phyloP scores from a whole-genome alignment of 495 filamentous ascomycete species.

The Venustampulla echinocandica region DNA sequence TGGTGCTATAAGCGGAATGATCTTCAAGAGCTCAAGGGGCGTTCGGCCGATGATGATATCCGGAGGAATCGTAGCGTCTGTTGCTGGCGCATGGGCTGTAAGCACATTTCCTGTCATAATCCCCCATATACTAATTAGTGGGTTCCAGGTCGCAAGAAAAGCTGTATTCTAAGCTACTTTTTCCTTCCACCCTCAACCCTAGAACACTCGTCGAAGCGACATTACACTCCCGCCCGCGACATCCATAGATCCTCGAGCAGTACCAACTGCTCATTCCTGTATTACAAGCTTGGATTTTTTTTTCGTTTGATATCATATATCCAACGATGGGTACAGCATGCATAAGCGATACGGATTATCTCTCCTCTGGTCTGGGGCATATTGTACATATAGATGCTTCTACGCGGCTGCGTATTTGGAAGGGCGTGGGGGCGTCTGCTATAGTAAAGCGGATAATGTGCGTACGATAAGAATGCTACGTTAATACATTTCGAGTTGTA shows the following conservation, averaged over 20 bases:
- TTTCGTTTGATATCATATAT: constrained; percentile 22
- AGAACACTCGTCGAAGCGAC: not conserved
- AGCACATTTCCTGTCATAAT: constrained; percentile 26
- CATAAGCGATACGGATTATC: constrained; percentile 27
- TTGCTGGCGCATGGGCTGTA: constrained; percentile 87
- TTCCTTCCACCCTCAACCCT: not conserved
- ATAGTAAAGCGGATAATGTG: constrained; percentile 9
- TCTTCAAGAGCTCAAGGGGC: constrained; percentile 93
- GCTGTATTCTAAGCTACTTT: constrained; percentile 39
- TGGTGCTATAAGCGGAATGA: constrained; percentile 77
- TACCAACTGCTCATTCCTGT: constrained; percentile 13
- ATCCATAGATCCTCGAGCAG: constrained; percentile 2
- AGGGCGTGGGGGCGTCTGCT: constrained; percentile 14
- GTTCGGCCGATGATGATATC: constrained; percentile 88
- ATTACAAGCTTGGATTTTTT: constrained; percentile 15
- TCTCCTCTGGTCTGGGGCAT: constrained; percentile 20
- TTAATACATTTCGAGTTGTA: too few relatives aligned
- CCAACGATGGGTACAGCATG: constrained; percentile 15
- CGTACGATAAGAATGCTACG: too few relatives aligned
- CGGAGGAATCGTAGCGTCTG: constrained; percentile 71
- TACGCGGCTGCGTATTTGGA: constrained; percentile 8
- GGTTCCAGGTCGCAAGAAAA: constrained; percentile 45
- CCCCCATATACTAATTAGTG: constrained; percentile 28
- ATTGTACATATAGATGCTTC: constrained; percentile 23
- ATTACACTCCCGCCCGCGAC: not conserved